Evolutionary conservation across 1,284 basidiomycete genomes (phyloP).

Genomic region (Takashimella koratensis): DNA sequence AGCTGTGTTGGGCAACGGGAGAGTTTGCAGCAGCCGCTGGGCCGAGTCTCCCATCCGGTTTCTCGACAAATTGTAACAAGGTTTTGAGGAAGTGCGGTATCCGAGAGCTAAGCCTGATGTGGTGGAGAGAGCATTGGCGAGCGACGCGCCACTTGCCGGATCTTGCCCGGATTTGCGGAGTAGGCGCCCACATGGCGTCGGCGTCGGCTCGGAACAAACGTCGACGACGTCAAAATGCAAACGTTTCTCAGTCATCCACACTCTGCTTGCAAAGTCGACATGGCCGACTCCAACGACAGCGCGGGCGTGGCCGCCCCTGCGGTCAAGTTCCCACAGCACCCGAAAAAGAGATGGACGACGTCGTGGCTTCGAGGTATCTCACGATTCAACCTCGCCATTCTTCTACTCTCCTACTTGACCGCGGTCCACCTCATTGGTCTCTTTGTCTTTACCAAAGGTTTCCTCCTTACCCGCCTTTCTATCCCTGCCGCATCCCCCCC

Average conservation of each 20-base stretch:
- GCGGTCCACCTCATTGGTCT: conserved; percentile 52
- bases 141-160: too few relatives aligned
- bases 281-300: too few relatives aligned
- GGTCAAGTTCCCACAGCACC: not conserved
- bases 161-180: too few relatives aligned
- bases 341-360: not conserved
- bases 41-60: not conserved
- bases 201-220: too few relatives aligned
- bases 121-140: too few relatives aligned
- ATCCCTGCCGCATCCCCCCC: conserved; percentile 57
- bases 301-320: too few relatives aligned
- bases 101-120: too few relatives aligned
- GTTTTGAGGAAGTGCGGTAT: not conserved
- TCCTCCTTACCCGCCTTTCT: conserved; percentile 77
- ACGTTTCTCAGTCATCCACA: too few relatives aligned
- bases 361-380: conserved; percentile 31
- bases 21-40: not conserved
- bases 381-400: conserved; percentile 37
- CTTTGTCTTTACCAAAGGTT: conserved; percentile 77
- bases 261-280: too few relatives aligned
- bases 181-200: too few relatives aligned
- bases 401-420: conserved; percentile 61
- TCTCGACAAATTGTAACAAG: not conserved
- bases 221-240: too few relatives aligned
- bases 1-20: not conserved